These are phyloP conservation scores for Linaria vulgaris DNA, from an alignment of 257 asterid genomes.

Conservation along the genomic window DNA sequence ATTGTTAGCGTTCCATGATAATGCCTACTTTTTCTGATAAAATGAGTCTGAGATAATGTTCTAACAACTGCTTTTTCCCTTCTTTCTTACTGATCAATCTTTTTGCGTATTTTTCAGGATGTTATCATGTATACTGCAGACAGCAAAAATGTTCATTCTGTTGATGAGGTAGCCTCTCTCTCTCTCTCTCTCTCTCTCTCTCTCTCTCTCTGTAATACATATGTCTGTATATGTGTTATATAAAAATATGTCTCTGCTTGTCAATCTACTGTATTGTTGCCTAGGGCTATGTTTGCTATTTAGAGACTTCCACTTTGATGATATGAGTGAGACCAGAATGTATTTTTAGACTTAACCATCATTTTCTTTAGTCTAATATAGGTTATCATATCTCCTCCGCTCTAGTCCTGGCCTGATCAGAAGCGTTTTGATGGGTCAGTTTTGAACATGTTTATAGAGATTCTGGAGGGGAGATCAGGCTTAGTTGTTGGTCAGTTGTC, in stretches of 20 bases:
- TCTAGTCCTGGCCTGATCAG: too few relatives aligned
- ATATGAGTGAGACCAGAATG: not conserved
- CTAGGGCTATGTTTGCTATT: conserved; percentile 1
- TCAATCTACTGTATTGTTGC: not conserved
- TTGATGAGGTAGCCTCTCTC: conserved; percentile 62
- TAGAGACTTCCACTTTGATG: not conserved
- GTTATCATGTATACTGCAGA: conserved; percentile 86
- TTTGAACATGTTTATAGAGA: too few relatives aligned
- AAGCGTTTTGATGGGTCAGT: too few relatives aligned
- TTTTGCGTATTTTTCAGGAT: conserved; percentile 55
- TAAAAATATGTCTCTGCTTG: not conserved
- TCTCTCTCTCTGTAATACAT: not conserved
- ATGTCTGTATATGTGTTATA: too few relatives aligned
- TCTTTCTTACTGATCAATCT: conserved; percentile 22
- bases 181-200: conserved; percentile 18
- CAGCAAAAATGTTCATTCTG: conserved; percentile 66
- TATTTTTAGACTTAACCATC: conserved; percentile 7
- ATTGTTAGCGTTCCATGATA: conserved; percentile 1
- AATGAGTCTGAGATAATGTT: conserved; percentile 1
- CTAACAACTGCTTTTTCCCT: not conserved
- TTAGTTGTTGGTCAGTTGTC: too few relatives aligned
- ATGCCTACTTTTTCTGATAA: not conserved
- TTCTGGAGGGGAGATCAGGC: not conserved
- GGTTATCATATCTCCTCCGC: conserved; percentile 1
- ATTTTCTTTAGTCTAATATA: not conserved